Percentiles rank a stretch among this genome's conserved stretches.
Evolutionary conservation across 139 green algal genomes (phyloP).

Genomic region (Tetratostichococcus sp.): DNA sequence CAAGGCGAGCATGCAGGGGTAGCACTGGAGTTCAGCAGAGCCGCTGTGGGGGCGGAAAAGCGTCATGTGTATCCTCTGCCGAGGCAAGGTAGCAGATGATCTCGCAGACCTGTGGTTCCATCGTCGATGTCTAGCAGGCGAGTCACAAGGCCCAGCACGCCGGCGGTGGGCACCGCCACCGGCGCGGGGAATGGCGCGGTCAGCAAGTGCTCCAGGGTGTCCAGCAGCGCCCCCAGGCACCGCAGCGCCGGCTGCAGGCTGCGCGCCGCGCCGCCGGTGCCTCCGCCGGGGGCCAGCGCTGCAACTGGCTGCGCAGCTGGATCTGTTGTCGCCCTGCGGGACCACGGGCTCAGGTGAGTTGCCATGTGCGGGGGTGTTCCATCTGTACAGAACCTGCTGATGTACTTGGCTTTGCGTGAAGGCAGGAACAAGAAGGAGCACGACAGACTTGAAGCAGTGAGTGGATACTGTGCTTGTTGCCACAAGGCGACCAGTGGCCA

Average conservation of each 20-base stretch:
- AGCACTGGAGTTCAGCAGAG: neutral
- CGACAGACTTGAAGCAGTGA: too few species aligned
- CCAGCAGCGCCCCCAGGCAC: conserved; percentile 23
- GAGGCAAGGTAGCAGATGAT: too few species aligned
- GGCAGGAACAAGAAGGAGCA: too few species aligned
- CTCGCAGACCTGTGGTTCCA: neutral
- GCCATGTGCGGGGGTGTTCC: too few species aligned
- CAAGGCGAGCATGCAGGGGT: too few species aligned
- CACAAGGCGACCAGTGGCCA: too few species aligned
- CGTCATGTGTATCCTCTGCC: neutral
- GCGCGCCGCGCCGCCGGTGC: conserved; percentile 1
- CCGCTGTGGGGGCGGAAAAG: neutral
- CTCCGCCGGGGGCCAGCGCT: conserved; percentile 11
- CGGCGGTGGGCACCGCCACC: conserved; percentile 29
- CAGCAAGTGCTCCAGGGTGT: conserved; percentile 30
- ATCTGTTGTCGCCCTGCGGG: neutral
- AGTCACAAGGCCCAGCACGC: conserved; percentile 30
- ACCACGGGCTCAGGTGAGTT: too few species aligned
- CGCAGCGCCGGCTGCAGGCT: neutral
- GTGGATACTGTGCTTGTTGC: too few species aligned
- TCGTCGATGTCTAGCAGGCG: conserved; percentile 40
- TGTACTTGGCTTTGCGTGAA: too few species aligned
- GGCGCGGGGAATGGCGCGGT: conserved; percentile 9
- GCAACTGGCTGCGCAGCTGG: neutral
- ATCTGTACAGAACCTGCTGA: too few species aligned